A percentile compares a stretch with the other conserved stretches of the same genome.
These are phyloP conservation scores for Coemansia sp. DNA, from an alignment of 192 early-diverging fungal species.

Conservation along the genomic window DNA sequence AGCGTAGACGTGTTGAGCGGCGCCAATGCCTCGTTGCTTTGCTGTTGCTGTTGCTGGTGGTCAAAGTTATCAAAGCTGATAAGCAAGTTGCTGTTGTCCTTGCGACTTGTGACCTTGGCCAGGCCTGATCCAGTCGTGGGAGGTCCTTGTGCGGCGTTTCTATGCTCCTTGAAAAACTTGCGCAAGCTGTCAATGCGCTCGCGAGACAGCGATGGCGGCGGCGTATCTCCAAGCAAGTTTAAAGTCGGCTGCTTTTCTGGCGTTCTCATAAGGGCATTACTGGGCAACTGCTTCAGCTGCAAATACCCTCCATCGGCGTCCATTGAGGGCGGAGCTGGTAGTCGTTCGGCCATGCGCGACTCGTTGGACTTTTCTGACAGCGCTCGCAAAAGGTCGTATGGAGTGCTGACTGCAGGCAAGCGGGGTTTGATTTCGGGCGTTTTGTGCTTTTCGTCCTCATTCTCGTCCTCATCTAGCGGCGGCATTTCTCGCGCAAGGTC, in stretches of 20 bases:
- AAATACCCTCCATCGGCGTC: neutral
- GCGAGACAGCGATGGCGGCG: slow-evolving; percentile 4
- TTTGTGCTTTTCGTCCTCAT: neutral
- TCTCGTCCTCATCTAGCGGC: neutral
- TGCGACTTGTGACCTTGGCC: neutral
- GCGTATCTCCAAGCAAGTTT: neutral
- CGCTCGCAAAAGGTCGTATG: slow-evolving; percentile 22
- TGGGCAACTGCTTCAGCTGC: neutral
- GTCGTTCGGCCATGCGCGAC: slow-evolving; percentile 7
- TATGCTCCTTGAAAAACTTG: slow-evolving; percentile 22
- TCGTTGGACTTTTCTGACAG: slow-evolving; percentile 36
- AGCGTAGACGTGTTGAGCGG: slow-evolving; percentile 9
- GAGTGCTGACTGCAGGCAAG: slow-evolving; percentile 12
- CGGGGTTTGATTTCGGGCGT: slow-evolving; percentile 21
- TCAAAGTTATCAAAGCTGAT: slow-evolving; percentile 18
- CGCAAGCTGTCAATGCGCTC: slow-evolving; percentile 35
- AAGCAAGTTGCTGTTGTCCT: slow-evolving; percentile 10
- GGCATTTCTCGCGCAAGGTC: slow-evolving; percentile 9
- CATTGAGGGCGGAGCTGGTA: neutral
- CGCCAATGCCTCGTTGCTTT: neutral
- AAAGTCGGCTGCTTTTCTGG: slow-evolving; percentile 16
- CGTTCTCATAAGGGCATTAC: slow-evolving; percentile 8
- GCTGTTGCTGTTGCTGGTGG: slow-evolving; percentile 9
- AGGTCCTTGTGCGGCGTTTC: neutral
- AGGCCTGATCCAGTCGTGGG: neutral